Evolutionary conservation across 75 land plant genomes (phyloP), one percentile per base, ranked within the genome.

Genomic region (Adiantum capillusveneris): DNA sequence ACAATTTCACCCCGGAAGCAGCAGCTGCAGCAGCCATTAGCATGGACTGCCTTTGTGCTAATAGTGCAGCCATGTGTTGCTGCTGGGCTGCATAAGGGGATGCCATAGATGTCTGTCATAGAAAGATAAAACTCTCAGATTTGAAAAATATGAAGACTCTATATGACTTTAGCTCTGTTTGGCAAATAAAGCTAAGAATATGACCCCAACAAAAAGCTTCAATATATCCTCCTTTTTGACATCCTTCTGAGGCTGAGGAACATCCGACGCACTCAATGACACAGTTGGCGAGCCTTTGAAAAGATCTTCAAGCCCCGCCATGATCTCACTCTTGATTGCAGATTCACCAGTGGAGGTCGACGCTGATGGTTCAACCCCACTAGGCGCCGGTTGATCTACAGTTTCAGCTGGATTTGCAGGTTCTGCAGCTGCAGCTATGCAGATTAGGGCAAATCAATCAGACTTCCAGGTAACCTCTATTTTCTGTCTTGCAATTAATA

Each of bases 41-140:
- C 63, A 90, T 70, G 20, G 85, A 70, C 62, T 89, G 80, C 75
- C 79, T 97, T 52, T 92, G 97, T 46, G 86, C 84, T 1, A 86
- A 67, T 36, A 85, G 53, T 52, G 78, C 77, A n/a, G 88, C 84
- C 63, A 90, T 73, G 63, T 94, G 96, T 59, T 86, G 92, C 65
- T 94, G 98, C 61, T 89, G 98, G 29, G 72, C 11, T 30, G 85
- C 62, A 79, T 62, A 95, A 62, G 99, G 99, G 6, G 96, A 87
- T 28, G 74, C 82, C 75, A 84, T 81, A 34, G 73, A 75, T 29
- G 82, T 58, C 85, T 80, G 83, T 62, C 31, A 59, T 21, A 37
- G 14, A 41, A 34, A 16, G 26, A 27, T 30, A 74, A 18, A 52
- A 9, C 18, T 6, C 25, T 19, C 12, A 19, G 51, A n/a, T 7